These are phyloP conservation scores for Spiraea crenata DNA, from an alignment of 331 rosid genomes.

Conservation along the genomic window DNA sequence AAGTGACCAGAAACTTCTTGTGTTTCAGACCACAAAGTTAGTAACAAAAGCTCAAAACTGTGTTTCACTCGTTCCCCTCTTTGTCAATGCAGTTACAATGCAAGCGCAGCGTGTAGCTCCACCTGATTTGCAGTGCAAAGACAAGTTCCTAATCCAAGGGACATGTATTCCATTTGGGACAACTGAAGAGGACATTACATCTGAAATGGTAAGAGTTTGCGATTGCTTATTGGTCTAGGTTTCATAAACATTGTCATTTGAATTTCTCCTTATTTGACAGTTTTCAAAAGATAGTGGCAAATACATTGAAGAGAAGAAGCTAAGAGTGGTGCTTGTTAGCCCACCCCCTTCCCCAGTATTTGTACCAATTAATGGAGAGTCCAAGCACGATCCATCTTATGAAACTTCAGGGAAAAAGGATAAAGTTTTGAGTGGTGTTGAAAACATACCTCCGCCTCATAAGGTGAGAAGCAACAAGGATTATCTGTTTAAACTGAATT, in stretches of 20 bases:
- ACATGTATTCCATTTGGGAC: conserved; percentile 59
- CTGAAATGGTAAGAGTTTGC: conserved; percentile 51
- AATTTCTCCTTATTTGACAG: conserved; percentile 34
- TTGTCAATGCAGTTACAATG: conserved; percentile 72
- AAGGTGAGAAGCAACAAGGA: conserved; percentile 38
- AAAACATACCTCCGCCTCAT: conserved; percentile 62
- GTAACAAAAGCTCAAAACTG: neutral
- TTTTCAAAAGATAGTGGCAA: conserved; percentile 66
- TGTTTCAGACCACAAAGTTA: neutral
- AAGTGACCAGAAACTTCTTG: neutral
- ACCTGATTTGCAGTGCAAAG: conserved; percentile 78
- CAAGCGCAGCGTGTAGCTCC: conserved; percentile 82
- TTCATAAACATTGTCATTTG: conserved; percentile 15
- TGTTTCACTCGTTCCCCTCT: conserved; percentile 23
- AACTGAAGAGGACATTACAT: conserved; percentile 66
- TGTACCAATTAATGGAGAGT: conserved; percentile 63
- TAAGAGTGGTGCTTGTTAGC: conserved; percentile 62
- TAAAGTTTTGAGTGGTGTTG: conserved; percentile 57
- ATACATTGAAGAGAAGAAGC: conserved; percentile 74
- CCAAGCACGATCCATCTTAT: conserved; percentile 50
- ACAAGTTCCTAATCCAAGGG: conserved; percentile 83
- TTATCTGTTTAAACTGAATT: conserved; percentile 7
- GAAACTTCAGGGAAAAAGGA: conserved; percentile 54
- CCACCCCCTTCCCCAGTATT: conserved; percentile 66
- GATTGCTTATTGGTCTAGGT: conserved; percentile 8